These are phyloP conservation scores for Dendrobium chrysotoxum DNA, from an alignment of 106 monocot species.

Conservation along the genomic window DNA sequence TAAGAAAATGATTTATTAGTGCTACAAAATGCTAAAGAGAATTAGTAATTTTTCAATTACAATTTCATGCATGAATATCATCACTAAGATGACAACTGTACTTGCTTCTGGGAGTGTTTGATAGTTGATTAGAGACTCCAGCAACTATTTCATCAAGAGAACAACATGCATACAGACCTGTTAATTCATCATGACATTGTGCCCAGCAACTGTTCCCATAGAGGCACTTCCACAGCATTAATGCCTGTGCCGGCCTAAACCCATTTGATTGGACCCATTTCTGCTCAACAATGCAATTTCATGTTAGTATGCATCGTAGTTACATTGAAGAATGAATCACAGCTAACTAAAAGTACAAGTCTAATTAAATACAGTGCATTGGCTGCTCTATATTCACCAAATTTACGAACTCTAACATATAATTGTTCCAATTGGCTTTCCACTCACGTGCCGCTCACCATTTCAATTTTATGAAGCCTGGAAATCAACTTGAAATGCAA, in stretches of 20 bases:
- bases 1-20: neutral
- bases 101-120: neutral
- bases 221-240: slow-evolving; percentile 96
- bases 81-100: neutral
- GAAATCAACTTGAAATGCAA: neutral
- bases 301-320: neutral
- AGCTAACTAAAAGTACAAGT: neutral
- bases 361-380: neutral
- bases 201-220: slow-evolving; percentile 84
- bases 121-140: neutral
- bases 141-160: neutral
- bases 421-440: neutral
- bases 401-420: neutral
- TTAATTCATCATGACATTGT: slow-evolving; percentile 58
- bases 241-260: slow-evolving; percentile 74
- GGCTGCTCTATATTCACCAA: neutral
- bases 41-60: neutral
- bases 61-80: no score
- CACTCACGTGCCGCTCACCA: no score
- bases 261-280: slow-evolving; percentile 89
- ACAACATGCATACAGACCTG: slow-evolving; percentile 30
- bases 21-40: neutral
- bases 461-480: neutral
- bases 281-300: slow-evolving; percentile 27
- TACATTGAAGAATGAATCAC: neutral